Evolutionary conservation across 768 basidiomycete genomes (phyloP).

Genomic region (Podaxis rugospora): DNA sequence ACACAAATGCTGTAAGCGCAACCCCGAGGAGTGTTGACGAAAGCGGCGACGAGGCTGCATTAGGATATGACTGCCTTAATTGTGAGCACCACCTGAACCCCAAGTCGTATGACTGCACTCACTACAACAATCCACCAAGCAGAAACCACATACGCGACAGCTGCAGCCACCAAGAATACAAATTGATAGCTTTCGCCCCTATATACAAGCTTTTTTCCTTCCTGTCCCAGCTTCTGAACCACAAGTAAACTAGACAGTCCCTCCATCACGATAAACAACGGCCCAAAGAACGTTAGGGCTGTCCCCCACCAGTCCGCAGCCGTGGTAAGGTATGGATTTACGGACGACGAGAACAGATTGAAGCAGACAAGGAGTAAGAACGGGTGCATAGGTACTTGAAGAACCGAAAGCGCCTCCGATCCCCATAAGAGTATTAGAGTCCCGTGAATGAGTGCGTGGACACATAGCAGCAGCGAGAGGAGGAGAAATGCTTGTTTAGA

Average conservation of each 20-base stretch:
- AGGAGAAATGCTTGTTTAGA: slow-evolving; percentile 77
- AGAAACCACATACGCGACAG: slow-evolving; percentile 74
- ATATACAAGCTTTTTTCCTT: slow-evolving; percentile 64
- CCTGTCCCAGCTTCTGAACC: slow-evolving; percentile 75
- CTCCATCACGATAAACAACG: slow-evolving; percentile 78
- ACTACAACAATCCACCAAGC: slow-evolving; percentile 87
- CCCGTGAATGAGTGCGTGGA: slow-evolving; percentile 79
- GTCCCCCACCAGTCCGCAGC: slow-evolving; percentile 72
- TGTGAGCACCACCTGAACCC: neutral
- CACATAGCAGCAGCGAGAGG: slow-evolving; percentile 71
- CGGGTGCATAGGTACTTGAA: slow-evolving; percentile 84
- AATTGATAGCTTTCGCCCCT: slow-evolving; percentile 77
- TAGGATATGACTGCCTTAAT: slow-evolving; percentile 65
- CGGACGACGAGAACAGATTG: slow-evolving; percentile 72
- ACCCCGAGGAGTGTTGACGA: slow-evolving; percentile 88
- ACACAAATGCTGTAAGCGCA: slow-evolving; percentile 83
- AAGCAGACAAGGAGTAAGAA: slow-evolving; percentile 84
- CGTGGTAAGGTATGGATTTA: slow-evolving; percentile 50
- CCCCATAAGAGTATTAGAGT: slow-evolving; percentile 70
- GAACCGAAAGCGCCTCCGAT: slow-evolving; percentile 64
- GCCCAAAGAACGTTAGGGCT: slow-evolving; percentile 65
- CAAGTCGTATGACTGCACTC: slow-evolving; percentile 25
- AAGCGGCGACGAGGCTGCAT: slow-evolving; percentile 77
- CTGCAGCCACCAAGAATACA: slow-evolving; percentile 68
- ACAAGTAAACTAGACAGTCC: slow-evolving; percentile 81